Percentiles rank a stretch among this genome's conserved stretches.
phyloP scores from a whole-genome alignment of 345 rosid genomes.

The Lenwebbia sp. region DNA sequence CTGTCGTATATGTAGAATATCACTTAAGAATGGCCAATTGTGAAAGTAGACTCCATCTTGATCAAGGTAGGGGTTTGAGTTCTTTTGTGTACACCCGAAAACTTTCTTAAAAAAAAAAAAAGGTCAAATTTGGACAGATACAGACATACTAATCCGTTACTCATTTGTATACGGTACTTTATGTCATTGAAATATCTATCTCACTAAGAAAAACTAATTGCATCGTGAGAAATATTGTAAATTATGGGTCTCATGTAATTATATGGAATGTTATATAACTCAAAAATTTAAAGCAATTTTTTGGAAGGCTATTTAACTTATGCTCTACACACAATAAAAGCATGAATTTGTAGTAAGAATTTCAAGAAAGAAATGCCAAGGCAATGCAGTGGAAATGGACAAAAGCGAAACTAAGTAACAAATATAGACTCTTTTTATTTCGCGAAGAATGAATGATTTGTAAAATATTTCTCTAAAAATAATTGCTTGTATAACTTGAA shows the following conservation, averaged over 20 bases:
- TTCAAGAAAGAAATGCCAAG: background rate
- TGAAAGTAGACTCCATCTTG: background rate
- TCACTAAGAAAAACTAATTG: background rate
- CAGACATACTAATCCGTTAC: background rate
- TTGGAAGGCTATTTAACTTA: too few species aligned
- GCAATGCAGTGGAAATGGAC: background rate
- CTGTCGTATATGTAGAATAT: background rate
- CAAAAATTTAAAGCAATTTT: background rate
- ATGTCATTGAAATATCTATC: background rate
- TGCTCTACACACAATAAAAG: too few species aligned
- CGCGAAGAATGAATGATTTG: too few species aligned
- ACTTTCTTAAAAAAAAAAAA: too few species aligned
- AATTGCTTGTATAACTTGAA: too few species aligned
- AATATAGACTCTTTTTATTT: background rate
- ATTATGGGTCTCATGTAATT: background rate
- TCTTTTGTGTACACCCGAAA: too few species aligned
- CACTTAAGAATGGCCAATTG: background rate
- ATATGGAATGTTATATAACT: background rate
- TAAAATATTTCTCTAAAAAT: too few species aligned
- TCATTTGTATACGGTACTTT: background rate
- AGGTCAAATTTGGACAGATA: background rate
- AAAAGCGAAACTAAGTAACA: background rate
- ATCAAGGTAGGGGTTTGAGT: background rate
- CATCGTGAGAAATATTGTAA: background rate
- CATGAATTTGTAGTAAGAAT: too few species aligned